A percentile compares a stretch with the other conserved stretches of the same genome.
Conservation (phyloP, 768 basidiomycete species). For the Leccinum broughii region DNA sequence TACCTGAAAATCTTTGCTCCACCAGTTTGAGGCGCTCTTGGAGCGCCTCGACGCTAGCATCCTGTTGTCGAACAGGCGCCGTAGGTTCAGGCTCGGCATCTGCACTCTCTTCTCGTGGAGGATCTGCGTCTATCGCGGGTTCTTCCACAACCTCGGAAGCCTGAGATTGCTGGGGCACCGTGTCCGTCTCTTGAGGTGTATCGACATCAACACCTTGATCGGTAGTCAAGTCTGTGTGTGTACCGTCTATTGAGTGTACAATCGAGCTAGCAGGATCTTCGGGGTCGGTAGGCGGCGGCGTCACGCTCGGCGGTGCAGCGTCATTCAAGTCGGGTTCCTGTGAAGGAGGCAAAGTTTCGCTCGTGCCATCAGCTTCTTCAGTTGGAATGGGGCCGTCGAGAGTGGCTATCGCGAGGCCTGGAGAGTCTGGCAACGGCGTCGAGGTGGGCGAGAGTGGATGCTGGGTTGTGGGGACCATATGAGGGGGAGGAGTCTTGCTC, state of each 20-base stretch:
- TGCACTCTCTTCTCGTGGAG: conserved; percentile 1
- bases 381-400: not conserved
- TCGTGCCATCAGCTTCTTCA: conserved; percentile 1
- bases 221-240: not conserved
- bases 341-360: not conserved
- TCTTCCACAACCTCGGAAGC: not conserved
- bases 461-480: conserved; percentile 24
- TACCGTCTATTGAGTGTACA: not conserved
- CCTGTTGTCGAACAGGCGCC: conserved; percentile 2
- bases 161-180: conserved; percentile 1
- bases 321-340: conserved; percentile 4
- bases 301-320: not conserved
- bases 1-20: conserved; percentile 78
- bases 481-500: conserved; percentile 43
- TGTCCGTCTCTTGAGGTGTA: not conserved
- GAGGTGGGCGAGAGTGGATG: conserved; percentile 44
- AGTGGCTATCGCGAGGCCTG: conserved; percentile 13
- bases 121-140: not conserved
- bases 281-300: not conserved
- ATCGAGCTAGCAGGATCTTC: conserved; percentile 1
- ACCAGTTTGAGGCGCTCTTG: conserved; percentile 67
- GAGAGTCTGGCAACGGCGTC: conserved; percentile 46
- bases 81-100: conserved; percentile 1
- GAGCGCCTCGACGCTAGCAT: conserved; percentile 52
- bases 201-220: not conserved